Evolutionary conservation across 257 asterid species (phyloP).

Genomic region (Plantago ovata): DNA sequence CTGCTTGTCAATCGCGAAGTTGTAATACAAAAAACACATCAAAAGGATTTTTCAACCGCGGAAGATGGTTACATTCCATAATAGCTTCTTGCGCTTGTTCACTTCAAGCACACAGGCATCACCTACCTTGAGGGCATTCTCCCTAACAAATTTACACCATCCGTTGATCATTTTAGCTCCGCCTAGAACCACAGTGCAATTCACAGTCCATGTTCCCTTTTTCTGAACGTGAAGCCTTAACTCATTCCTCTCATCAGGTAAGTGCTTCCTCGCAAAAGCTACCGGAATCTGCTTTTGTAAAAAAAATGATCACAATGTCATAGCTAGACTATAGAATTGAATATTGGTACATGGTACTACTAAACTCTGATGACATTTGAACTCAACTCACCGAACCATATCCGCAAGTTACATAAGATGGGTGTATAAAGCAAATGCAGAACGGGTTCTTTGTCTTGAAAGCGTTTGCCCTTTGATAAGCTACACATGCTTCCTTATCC

Average conservation of each 20-base stretch:
- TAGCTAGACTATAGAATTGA: not conserved
- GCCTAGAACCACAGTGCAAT: too few relatives aligned
- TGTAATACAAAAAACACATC: not conserved
- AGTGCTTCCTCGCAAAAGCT: not conserved
- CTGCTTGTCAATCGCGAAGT: too few relatives aligned
- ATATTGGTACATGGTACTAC: too few relatives aligned
- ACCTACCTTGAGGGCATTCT: too few relatives aligned
- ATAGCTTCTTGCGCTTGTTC: not conserved
- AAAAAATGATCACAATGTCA: not conserved
- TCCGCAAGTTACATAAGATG: not conserved
- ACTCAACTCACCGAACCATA: slow-evolving; percentile 9
- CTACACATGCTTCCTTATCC: too few relatives aligned
- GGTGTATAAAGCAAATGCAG: too few relatives aligned
- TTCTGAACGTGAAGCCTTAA: not conserved
- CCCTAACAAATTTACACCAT: slow-evolving; percentile 18
- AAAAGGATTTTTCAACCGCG: not conserved
- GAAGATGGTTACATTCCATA: slow-evolving; percentile 3
- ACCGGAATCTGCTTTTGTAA: not conserved
- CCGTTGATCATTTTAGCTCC: not conserved
- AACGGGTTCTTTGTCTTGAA: too few relatives aligned
- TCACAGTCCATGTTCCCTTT: slow-evolving; percentile 10
- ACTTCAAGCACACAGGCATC: slow-evolving; percentile 24
- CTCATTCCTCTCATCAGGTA: not conserved
- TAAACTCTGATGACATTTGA: not conserved
- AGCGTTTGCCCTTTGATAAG: too few relatives aligned